Conservation (phyloP, 1,284 basidiomycete genomes). For the Cryptococcus sp. region DNA sequence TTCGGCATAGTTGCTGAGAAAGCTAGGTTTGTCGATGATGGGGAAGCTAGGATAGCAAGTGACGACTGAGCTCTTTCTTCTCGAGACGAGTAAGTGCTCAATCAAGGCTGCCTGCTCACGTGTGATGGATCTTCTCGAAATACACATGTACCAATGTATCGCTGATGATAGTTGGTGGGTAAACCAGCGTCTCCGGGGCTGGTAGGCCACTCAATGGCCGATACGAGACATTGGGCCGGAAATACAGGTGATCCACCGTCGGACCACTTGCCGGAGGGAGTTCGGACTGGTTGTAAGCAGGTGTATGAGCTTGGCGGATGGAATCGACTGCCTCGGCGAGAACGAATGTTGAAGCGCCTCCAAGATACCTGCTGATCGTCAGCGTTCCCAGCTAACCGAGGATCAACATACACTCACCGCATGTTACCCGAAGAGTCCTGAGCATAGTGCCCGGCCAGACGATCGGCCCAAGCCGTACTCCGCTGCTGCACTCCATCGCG, state of each 20-base stretch:
- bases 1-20: constrained; percentile 5
- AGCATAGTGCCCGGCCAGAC: constrained; percentile 14
- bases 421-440: constrained; percentile 13
- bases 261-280: background rate
- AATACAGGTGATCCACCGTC: constrained; percentile 18
- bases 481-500: background rate
- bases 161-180: constrained; percentile 13
- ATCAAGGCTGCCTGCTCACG: constrained; percentile 6
- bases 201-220: constrained; percentile 8
- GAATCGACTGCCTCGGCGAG: constrained; percentile 16
- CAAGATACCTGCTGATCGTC: constrained; percentile 9
- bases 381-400: constrained; percentile 1
- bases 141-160: constrained; percentile 15
- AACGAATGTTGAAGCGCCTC: constrained; percentile 15
- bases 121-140: constrained; percentile 14
- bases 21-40: constrained; percentile 4
- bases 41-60: background rate
- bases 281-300: background rate
- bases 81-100: background rate
- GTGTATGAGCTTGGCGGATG: constrained; percentile 4
- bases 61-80: background rate
- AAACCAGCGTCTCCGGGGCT: constrained; percentile 9
- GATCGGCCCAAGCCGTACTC: constrained; percentile 13
- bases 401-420: constrained; percentile 8
- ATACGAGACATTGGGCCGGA: constrained; percentile 15